Conservation (phyloP, 192 early-diverging fungal species). For the Coemansia sp. region DNA sequence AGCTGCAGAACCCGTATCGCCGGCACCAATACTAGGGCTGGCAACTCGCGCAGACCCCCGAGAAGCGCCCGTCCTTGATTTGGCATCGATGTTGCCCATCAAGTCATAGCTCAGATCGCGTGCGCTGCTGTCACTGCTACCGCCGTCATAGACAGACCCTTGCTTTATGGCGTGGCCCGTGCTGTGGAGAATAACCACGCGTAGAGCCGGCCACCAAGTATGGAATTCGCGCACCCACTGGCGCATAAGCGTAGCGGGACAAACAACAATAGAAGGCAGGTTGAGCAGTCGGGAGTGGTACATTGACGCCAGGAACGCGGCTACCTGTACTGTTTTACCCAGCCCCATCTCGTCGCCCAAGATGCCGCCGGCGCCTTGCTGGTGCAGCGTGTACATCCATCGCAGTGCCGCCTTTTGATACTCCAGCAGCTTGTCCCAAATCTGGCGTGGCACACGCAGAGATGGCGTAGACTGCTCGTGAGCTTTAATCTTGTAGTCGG, state of each 20-base stretch:
- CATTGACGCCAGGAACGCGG: slow-evolving; percentile 78
- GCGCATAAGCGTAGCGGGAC: slow-evolving; percentile 75
- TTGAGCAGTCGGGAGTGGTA: slow-evolving; percentile 66
- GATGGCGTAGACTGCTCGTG: slow-evolving; percentile 20
- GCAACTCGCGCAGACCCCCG: slow-evolving; percentile 9
- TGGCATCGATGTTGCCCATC: neutral
- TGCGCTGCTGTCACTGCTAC: neutral
- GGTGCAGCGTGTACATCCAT: slow-evolving; percentile 90
- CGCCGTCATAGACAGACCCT: neutral
- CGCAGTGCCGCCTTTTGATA: slow-evolving; percentile 84
- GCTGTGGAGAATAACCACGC: slow-evolving; percentile 88
- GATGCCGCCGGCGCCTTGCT: slow-evolving; percentile 85
- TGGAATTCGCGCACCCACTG: slow-evolving; percentile 86
- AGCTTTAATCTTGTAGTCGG: slow-evolving; percentile 28
- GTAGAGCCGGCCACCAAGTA: slow-evolving; percentile 78
- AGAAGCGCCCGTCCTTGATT: slow-evolving; percentile 5
- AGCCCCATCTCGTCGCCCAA: slow-evolving; percentile 95
- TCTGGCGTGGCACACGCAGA: slow-evolving; percentile 73
- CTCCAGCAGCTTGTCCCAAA: slow-evolving; percentile 77
- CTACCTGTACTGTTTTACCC: slow-evolving; percentile 92
- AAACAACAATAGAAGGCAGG: slow-evolving; percentile 61
- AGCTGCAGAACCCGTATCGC: neutral
- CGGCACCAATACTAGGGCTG: neutral
- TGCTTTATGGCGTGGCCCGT: slow-evolving; percentile 72
- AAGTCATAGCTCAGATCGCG: slow-evolving; percentile 6